Conservation (phyloP, 2,329 filamentous ascomycete genomes). For the Talaromyces sp. region DNA sequence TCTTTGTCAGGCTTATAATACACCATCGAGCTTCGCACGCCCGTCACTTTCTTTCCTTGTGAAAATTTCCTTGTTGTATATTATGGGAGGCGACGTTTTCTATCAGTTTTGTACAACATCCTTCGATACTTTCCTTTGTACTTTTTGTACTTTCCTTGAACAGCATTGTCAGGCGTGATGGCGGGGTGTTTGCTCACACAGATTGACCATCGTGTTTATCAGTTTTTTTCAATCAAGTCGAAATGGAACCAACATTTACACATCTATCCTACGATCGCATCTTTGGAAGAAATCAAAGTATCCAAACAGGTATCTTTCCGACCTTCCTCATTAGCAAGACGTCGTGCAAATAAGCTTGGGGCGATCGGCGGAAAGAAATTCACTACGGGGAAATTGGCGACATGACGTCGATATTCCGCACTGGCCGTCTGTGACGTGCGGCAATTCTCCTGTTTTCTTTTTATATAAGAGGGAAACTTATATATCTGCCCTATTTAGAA, state of each 20-base stretch:
- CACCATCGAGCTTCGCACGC: not conserved
- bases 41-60: not conserved
- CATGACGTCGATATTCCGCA: slow-evolving; percentile 3
- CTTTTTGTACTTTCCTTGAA: not conserved
- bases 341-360: slow-evolving; percentile 1
- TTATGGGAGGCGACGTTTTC: not conserved
- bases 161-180: not conserved
- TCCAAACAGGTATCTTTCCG: not conserved
- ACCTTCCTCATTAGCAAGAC: slow-evolving; percentile 3
- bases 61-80: slow-evolving; percentile 4
- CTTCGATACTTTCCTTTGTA: not conserved
- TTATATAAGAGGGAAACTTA: not conserved
- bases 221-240: not conserved
- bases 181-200: not conserved
- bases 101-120: not conserved
- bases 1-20: not conserved
- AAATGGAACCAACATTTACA: not conserved
- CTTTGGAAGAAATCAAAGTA: not conserved
- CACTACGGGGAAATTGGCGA: not conserved
- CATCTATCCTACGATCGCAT: not conserved
- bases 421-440: not conserved
- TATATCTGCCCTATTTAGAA: not conserved
- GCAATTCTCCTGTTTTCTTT: not conserved
- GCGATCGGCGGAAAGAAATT: not conserved
- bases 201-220: not conserved